Evolutionary conservation across 495 filamentous ascomycete genomes (phyloP), one percentile per base, ranked within the genome.

Genomic region (Oidiodendron maius): DNA sequence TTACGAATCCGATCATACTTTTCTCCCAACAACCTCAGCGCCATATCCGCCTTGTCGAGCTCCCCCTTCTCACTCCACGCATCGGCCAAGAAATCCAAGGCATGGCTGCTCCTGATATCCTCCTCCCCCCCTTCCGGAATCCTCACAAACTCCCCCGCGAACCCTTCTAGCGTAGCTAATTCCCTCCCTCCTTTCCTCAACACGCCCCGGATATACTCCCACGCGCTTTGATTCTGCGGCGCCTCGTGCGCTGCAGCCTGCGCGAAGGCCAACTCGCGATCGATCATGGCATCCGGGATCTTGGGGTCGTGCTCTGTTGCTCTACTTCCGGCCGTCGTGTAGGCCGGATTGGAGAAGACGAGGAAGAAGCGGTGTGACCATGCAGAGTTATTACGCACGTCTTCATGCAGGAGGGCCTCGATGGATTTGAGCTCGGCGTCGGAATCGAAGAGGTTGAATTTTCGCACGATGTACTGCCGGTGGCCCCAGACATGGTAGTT

Each of bases 401-500:
- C 93, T 9, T 75, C 66, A 43, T 74, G 64, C 16, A 97, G 70
- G 55, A 96, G 73, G 2, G 50, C 52, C 56, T 95, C 82, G 41
- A 87, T 70, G 55, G 82, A 80, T 46, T 75, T 65, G 22, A 90
- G 67, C 69, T 98, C 93, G 9, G 52, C 67, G 2, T 50, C 53
- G 16, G 15, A 8, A 37, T 44, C 34, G 57, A 65, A 98, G 16
- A 91, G 65, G 16, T 70, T 71, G 59, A 97, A 87, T 56, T 88
- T 86, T 25, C 78, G 76, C 30, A 96, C 89, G 1, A 97, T 72
- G 79, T 91, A 97, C 67, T 96, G 93, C 12, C 87, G 78, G 64
- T 97, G 97, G 44, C 83, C 87, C 91, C 93, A 98, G 32, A 98
- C 94, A 64, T 98, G 93, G 62, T 97, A 97, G 71, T 98, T 98